These are phyloP conservation scores for Raphanus raphanistrum DNA, from an alignment of 345 rosid genomes.

Conservation along the genomic window DNA sequence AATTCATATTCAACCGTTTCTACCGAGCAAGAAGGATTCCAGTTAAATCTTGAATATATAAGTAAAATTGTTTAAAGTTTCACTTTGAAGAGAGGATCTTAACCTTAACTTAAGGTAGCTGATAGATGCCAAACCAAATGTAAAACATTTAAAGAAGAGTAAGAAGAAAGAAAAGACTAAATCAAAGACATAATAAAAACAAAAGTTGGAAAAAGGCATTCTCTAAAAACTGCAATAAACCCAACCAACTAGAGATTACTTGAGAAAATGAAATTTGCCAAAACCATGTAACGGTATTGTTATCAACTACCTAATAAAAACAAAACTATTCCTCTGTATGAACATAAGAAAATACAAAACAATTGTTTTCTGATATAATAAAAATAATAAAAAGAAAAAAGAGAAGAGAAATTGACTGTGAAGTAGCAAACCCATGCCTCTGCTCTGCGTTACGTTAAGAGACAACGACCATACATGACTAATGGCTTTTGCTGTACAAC, in stretches of 20 bases:
- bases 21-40: background rate
- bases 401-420: slow-evolving; percentile 9
- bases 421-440: slow-evolving; percentile 34
- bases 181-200: slow-evolving; percentile 33
- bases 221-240: slow-evolving; percentile 33
- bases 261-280: slow-evolving; percentile 31
- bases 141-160: background rate
- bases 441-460: slow-evolving; percentile 26
- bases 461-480: slow-evolving; percentile 33
- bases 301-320: slow-evolving; percentile 26
- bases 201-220: slow-evolving; percentile 3
- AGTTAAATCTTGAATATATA: background rate
- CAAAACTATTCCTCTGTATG: background rate
- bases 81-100: background rate
- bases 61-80: background rate
- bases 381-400: too few species aligned
- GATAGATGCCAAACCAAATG: slow-evolving; percentile 17
- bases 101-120: background rate
- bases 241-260: slow-evolving; percentile 26
- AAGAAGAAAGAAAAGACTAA: background rate
- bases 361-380: background rate
- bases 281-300: slow-evolving; percentile 23
- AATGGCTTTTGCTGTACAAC: slow-evolving; percentile 21
- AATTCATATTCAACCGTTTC: background rate
- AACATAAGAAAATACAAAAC: background rate